Conservation (phyloP, 192 early-diverging fungal genomes). For the Helicostylum pulchrum region DNA sequence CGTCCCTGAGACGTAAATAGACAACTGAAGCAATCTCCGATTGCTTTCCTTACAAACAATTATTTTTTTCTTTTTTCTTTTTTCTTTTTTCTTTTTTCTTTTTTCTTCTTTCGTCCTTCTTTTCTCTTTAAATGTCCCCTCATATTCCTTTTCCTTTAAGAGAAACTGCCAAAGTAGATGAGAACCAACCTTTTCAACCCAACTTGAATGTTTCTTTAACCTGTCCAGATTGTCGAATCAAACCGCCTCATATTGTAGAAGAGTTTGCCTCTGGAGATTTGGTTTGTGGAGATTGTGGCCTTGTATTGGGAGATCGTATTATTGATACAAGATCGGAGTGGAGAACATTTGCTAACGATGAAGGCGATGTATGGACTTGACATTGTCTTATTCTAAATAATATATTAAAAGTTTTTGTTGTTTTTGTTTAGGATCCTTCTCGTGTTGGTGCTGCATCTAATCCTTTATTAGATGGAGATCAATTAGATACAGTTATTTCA, state of each 20-base stretch:
- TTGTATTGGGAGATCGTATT: conserved; percentile 82
- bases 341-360: conserved; percentile 93
- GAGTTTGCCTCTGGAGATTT: conserved; percentile 87
- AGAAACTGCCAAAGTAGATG: conserved; percentile 13
- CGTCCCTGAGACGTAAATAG: too few species aligned
- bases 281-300: conserved; percentile 89
- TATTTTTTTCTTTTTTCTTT: too few species aligned
- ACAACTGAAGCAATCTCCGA: too few species aligned
- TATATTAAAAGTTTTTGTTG: background rate
- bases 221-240: conserved; percentile 77
- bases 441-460: conserved; percentile 84
- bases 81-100: background rate
- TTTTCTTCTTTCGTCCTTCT: background rate
- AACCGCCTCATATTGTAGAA: conserved; percentile 83
- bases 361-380: conserved; percentile 54
- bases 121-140: conserved; percentile 1
- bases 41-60: too few species aligned
- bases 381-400: background rate
- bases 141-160: conserved; percentile 20
- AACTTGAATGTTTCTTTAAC: conserved; percentile 59
- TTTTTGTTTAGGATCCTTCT: conserved; percentile 62
- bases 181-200: conserved; percentile 18
- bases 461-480: conserved; percentile 72
- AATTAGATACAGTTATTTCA: conserved; percentile 82
- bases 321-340: conserved; percentile 95